These are phyloP conservation scores for Dispira simplex DNA, from an alignment of 192 early-diverging fungal genomes.

Conservation along the genomic window DNA sequence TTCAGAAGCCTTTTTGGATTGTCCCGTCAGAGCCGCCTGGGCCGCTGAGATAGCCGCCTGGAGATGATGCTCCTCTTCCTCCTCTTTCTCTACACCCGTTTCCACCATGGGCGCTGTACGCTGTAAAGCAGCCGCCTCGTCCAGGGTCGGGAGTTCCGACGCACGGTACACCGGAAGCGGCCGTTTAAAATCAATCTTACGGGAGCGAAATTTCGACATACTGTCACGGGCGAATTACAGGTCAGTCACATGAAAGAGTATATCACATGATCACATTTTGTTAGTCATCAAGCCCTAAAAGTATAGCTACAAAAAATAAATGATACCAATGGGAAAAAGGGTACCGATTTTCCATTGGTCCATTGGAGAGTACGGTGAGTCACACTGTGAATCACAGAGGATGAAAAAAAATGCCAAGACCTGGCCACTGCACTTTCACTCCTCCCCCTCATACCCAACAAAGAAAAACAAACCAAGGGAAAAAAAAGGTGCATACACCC, in stretches of 20 bases:
- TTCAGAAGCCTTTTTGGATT: slow-evolving; percentile 32
- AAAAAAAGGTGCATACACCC: too few relatives aligned
- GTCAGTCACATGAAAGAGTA: neutral
- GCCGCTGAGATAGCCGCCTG: slow-evolving; percentile 80
- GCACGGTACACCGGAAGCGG: slow-evolving; percentile 64
- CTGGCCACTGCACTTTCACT: too few relatives aligned
- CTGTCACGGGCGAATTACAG: neutral
- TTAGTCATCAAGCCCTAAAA: neutral
- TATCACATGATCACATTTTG: neutral
- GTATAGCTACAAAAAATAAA: neutral
- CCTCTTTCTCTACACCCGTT: slow-evolving; percentile 97
- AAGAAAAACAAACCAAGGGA: too few relatives aligned
- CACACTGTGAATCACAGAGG: neutral
- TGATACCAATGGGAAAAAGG: neutral
- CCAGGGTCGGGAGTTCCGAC: slow-evolving; percentile 69
- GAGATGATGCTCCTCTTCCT: slow-evolving; percentile 89
- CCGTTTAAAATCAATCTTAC: slow-evolving; percentile 83
- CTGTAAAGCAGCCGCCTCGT: slow-evolving; percentile 53
- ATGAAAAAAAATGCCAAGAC: neutral
- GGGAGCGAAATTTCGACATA: slow-evolving; percentile 39
- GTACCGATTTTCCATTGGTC: neutral
- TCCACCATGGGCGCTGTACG: slow-evolving; percentile 50
- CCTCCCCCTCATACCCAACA: too few relatives aligned
- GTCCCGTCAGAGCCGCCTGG: slow-evolving; percentile 42
- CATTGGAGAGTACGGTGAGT: neutral